Conservation (phyloP, 768 basidiomycete genomes). For the Chiua virens region DNA sequence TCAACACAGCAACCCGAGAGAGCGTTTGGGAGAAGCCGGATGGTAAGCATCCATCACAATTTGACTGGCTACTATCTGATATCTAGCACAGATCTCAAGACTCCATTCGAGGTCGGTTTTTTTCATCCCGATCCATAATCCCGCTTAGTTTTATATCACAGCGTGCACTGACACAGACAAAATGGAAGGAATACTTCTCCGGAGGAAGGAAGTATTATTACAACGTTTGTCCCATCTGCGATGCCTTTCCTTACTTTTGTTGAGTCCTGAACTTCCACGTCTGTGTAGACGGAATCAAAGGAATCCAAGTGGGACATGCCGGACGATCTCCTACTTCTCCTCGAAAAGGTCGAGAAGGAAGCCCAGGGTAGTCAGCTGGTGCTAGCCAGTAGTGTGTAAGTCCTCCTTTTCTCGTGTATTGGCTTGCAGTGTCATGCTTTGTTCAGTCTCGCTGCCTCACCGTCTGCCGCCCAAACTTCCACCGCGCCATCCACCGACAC, state of each 20-base stretch:
- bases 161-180: constrained; percentile 86
- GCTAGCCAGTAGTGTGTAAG: constrained; percentile 31
- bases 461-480: constrained; percentile 43
- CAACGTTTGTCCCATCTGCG: constrained; percentile 50
- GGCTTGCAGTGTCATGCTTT: constrained; percentile 7
- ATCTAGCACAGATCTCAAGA: constrained; percentile 69
- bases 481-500: constrained; percentile 47
- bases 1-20: constrained; percentile 82
- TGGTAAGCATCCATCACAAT: constrained; percentile 45
- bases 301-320: constrained; percentile 99
- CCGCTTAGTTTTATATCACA: constrained; percentile 31
- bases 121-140: background rate
- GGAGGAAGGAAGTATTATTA: constrained; percentile 91
- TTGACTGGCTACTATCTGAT: constrained; percentile 3
- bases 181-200: constrained; percentile 96
- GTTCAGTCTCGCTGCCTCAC: constrained; percentile 34
- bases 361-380: constrained; percentile 41
- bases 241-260: background rate
- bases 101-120: constrained; percentile 78
- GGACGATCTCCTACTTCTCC: constrained; percentile 80
- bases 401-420: background rate
- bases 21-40: constrained; percentile 99
- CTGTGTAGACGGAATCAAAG: constrained; percentile 70
- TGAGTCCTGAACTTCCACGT: constrained; percentile 1
- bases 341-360: constrained; percentile 86